Conservation (phyloP, 2,329 filamentous ascomycete genomes). For the Ustulina deusta region DNA sequence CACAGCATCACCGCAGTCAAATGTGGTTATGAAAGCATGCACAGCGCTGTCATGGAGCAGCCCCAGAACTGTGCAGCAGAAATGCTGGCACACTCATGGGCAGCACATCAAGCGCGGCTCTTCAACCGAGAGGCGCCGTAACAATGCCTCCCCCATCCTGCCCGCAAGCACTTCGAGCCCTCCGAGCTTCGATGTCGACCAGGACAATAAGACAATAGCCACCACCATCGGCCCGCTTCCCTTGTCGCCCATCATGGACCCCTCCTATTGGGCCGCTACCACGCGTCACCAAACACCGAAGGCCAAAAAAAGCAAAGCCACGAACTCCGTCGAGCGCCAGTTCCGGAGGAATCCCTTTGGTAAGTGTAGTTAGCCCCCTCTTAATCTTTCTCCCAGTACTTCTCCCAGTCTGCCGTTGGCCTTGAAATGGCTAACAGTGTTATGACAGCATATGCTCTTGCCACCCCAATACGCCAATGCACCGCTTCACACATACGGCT, state of each 20-base stretch:
- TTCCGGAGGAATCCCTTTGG: slow-evolving; percentile 74
- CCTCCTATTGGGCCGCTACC: slow-evolving; percentile 60
- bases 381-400: not conserved
- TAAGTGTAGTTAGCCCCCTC: slow-evolving; percentile 50
- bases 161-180: slow-evolving; percentile 41
- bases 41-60: slow-evolving; percentile 46
- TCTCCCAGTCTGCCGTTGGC: not conserved
- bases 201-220: slow-evolving; percentile 57
- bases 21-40: slow-evolving; percentile 52
- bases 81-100: slow-evolving; percentile 5
- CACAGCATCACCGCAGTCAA: slow-evolving; percentile 17
- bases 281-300: slow-evolving; percentile 58
- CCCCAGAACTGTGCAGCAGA: slow-evolving; percentile 38
- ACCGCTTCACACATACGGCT: slow-evolving; percentile 60
- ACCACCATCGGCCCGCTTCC: slow-evolving; percentile 63
- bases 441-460: slow-evolving; percentile 69
- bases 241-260: slow-evolving; percentile 67
- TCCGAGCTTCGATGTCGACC: slow-evolving; percentile 54
- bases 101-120: slow-evolving; percentile 34
- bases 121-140: slow-evolving; percentile 36
- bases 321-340: slow-evolving; percentile 66
- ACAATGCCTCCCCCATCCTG: slow-evolving; percentile 37
- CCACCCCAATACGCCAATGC: slow-evolving; percentile 70
- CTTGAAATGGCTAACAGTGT: slow-evolving; percentile 15
- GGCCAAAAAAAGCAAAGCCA: slow-evolving; percentile 50